Conservation (phyloP, 2,329 filamentous ascomycete species). For the Apiospora saccharicola region DNA sequence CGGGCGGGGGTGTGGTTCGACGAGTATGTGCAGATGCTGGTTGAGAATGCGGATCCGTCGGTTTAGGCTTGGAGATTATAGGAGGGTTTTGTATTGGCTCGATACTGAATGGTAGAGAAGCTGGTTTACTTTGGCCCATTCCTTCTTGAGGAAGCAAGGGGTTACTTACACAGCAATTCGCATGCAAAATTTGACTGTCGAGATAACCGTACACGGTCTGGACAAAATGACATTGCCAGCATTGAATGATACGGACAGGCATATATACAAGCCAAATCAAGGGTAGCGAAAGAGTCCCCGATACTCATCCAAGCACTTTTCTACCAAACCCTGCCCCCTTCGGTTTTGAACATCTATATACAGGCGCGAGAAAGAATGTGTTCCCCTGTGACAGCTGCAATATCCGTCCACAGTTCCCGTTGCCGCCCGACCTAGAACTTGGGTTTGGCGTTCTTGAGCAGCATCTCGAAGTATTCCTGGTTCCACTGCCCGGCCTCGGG, state of each 20-base stretch:
- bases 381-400: background rate
- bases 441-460: conserved; percentile 63
- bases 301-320: background rate
- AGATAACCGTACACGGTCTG: background rate
- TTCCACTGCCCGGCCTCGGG: conserved; percentile 79
- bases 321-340: background rate
- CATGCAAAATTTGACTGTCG: background rate
- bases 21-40: conserved; percentile 65
- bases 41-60: conserved; percentile 61
- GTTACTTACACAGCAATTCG: background rate
- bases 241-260: background rate
- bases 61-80: conserved; percentile 43
- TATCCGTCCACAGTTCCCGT: background rate
- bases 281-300: background rate
- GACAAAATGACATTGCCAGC: background rate
- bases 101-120: background rate
- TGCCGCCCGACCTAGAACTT: conserved; percentile 45
- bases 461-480: conserved; percentile 65
- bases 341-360: background rate
- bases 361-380: background rate
- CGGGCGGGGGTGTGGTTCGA: conserved; percentile 78
- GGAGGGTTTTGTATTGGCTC: background rate
- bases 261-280: background rate
- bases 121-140: background rate
- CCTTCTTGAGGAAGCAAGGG: background rate